Conservation (phyloP, 2,329 filamentous ascomycete species). For the Phoma herbarum region DNA sequence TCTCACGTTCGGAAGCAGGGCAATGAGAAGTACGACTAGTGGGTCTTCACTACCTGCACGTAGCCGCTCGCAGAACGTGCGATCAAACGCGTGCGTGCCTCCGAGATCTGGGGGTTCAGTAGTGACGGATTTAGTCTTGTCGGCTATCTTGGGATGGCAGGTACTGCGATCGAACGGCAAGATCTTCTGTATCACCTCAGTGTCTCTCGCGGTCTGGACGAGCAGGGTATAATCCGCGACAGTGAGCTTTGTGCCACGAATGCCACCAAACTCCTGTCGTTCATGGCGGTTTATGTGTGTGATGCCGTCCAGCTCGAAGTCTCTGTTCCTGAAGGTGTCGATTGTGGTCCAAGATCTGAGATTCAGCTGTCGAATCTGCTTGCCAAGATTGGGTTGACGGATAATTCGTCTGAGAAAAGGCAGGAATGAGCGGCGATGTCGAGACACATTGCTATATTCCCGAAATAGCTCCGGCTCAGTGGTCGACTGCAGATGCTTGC, state of each 20-base stretch:
- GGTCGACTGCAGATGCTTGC: neutral
- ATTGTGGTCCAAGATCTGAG: neutral
- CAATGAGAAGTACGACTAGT: neutral
- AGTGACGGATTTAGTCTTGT: no score
- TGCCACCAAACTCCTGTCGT: no score
- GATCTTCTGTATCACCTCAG: neutral
- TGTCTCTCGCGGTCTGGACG: neutral
- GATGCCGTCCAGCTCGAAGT: neutral
- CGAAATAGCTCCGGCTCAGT: neutral
- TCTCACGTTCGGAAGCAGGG: neutral
- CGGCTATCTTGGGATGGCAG: no score
- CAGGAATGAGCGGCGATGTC: neutral
- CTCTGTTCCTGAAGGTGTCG: neutral
- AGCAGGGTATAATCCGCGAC: neutral
- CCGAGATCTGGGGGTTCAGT: neutral
- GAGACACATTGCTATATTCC: neutral
- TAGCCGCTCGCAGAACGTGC: neutral
- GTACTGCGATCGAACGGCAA: neutral
- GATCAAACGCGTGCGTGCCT: neutral
- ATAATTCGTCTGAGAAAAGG: slow-evolving; percentile 16
- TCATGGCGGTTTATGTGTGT: no score
- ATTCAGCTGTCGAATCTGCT: neutral
- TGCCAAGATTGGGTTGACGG: slow-evolving; percentile 1
- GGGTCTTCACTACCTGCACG: neutral
- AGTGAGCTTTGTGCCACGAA: neutral